Conservation (phyloP, 495 filamentous ascomycete genomes). For the Poronia punctata region DNA sequence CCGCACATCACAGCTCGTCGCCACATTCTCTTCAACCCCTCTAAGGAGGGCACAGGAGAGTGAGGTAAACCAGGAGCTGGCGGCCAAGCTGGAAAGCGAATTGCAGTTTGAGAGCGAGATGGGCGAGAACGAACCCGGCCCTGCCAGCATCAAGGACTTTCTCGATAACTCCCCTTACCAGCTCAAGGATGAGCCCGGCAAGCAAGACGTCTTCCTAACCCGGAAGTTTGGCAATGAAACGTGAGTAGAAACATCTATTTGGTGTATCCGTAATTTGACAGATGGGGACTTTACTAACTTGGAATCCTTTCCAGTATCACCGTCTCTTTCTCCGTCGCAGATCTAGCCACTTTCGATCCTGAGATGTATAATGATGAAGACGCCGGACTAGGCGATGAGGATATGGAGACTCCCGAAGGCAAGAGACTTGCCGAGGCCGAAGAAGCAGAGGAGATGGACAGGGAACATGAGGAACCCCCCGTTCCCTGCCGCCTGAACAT, state of each 20-base stretch:
- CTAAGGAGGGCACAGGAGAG: slow-evolving; percentile 40
- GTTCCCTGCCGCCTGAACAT: slow-evolving; percentile 83
- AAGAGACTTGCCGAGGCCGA: slow-evolving; percentile 33
- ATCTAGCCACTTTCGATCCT: slow-evolving; percentile 68
- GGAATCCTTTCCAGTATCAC: slow-evolving; percentile 62
- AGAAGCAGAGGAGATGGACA: slow-evolving; percentile 38
- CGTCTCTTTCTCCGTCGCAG: slow-evolving; percentile 87
- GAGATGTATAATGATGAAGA: slow-evolving; percentile 40
- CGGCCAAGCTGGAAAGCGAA: slow-evolving; percentile 71
- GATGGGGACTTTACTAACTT: too few relatives aligned
- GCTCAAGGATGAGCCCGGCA: slow-evolving; percentile 69
- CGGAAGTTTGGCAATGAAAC: slow-evolving; percentile 83
- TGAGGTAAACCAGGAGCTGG: slow-evolving; percentile 64
- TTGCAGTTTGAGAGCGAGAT: slow-evolving; percentile 56
- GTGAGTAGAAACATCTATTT: slow-evolving; percentile 40
- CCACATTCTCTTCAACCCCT: slow-evolving; percentile 68
- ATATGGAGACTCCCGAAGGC: slow-evolving; percentile 49
- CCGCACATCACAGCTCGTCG: slow-evolving; percentile 47
- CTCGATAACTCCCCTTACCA: slow-evolving; percentile 63
- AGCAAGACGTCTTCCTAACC: slow-evolving; percentile 79
- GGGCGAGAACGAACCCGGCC: slow-evolving; percentile 51
- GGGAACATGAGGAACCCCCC: slow-evolving; percentile 44
- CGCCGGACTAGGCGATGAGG: slow-evolving; percentile 51
- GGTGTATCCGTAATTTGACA: too few relatives aligned
- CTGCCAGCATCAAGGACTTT: slow-evolving; percentile 62